Evolutionary conservation across 1,139 yeast species (phyloP).

Genomic region (Scheffersomyces insectosa): DNA sequence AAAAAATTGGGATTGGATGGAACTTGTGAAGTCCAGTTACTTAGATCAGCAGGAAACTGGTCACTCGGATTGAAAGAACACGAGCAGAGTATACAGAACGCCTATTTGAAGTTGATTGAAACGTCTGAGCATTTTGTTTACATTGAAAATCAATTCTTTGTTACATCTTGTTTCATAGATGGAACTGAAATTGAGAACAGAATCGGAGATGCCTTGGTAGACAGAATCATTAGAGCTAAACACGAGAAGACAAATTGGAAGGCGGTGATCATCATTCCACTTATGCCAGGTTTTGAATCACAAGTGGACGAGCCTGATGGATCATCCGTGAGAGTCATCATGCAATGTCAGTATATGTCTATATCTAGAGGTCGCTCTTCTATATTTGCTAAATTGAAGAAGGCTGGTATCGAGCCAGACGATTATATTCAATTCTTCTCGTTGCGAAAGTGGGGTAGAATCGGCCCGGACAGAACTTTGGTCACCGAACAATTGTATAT

Average conservation of each 20-base stretch:
- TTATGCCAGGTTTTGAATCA: constrained; percentile 97
- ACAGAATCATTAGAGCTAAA: constrained; percentile 86
- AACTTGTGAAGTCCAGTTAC: constrained; percentile 86
- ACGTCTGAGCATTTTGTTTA: constrained; percentile 91
- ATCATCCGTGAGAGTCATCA: constrained; percentile 87
- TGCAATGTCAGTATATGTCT: constrained; percentile 95
- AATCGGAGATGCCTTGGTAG: constrained; percentile 96
- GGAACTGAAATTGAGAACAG: constrained; percentile 84
- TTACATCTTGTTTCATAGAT: constrained; percentile 84
- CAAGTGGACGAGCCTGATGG: constrained; percentile 95
- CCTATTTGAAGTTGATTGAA: constrained; percentile 87
- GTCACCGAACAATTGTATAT: constrained; percentile 92
- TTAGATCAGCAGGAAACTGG: constrained; percentile 92
- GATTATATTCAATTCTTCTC: constrained; percentile 92
- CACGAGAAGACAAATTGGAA: constrained; percentile 79
- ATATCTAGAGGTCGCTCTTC: constrained; percentile 92
- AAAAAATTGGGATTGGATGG: constrained; percentile 67
- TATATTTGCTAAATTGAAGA: constrained; percentile 77
- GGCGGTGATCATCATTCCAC: constrained; percentile 86
- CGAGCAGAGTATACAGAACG: constrained; percentile 90
- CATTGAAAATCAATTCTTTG: constrained; percentile 91
- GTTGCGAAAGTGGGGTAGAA: constrained; percentile 91
- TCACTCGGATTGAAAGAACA: constrained; percentile 82
- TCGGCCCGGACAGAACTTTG: constrained; percentile 72
- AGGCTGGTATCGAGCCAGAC: constrained; percentile 82